These are phyloP conservation scores for Candida xiaguanensis DNA, from an alignment of 805 yeast genomes.

Conservation along the genomic window DNA sequence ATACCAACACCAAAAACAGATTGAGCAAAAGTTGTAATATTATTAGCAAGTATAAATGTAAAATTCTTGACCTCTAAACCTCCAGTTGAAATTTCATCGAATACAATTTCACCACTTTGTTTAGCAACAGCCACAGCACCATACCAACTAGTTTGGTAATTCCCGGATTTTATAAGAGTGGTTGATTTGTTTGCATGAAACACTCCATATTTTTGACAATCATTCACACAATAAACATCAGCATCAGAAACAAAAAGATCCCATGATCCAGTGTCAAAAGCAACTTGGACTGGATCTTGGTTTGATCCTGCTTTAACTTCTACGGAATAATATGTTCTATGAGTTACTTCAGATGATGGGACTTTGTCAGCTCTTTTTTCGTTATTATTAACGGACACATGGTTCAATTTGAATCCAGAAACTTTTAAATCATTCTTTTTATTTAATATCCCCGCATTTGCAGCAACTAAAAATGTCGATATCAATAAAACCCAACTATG, in stretches of 20 bases:
- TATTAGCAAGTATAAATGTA: background rate
- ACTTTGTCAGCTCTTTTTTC: background rate
- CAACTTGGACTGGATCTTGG: background rate
- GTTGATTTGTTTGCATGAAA: background rate
- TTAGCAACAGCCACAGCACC: background rate
- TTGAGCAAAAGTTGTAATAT: no score
- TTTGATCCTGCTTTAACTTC: background rate
- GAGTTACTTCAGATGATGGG: background rate
- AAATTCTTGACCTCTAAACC: background rate
- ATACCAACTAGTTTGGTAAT: background rate
- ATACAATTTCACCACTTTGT: background rate
- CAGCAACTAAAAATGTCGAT: background rate
- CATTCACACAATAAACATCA: background rate
- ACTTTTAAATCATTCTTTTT: background rate
- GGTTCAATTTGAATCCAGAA: background rate
- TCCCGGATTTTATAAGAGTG: background rate
- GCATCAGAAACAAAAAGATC: background rate
- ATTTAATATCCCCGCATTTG: background rate
- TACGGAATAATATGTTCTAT: background rate
- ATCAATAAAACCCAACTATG: background rate
- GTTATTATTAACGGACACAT: background rate
- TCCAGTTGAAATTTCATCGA: background rate
- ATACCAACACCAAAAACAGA: background rate
- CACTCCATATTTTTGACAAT: background rate
- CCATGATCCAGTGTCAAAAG: conserved; percentile 1